phyloP scores from a whole-genome alignment of 2,329 filamentous ascomycete genomes.

The Neofusicoccum kwambonambiense region DNA sequence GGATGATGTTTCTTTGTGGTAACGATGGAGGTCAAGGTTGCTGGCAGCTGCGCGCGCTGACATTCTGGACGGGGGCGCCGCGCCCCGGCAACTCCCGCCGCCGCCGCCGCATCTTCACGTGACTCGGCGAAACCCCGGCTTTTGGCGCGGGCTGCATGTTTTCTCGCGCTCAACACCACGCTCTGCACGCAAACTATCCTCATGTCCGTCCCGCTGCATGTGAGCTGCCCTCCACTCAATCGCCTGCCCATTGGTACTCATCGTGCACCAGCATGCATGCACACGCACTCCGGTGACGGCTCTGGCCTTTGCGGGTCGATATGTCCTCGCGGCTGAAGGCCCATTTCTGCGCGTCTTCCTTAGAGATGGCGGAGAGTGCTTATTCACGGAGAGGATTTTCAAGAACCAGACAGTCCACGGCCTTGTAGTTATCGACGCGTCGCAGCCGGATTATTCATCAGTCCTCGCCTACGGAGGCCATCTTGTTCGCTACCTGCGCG shows the following conservation, averaged over 20 bases:
- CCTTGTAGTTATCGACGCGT: constrained; percentile 48
- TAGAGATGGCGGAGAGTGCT: constrained; percentile 25
- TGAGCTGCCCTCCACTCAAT: constrained; percentile 23
- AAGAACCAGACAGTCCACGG: constrained; percentile 71
- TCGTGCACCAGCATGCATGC: constrained; percentile 34
- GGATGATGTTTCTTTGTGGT: constrained; percentile 15
- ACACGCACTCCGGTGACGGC: constrained; percentile 47
- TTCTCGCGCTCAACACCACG: background rate
- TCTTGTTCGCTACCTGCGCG: constrained; percentile 48
- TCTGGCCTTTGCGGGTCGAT: constrained; percentile 36
- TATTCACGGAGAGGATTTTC: constrained; percentile 55
- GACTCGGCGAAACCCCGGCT: background rate
- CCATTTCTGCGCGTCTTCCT: constrained; percentile 41
- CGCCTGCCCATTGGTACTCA: constrained; percentile 1
- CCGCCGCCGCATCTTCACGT: background rate
- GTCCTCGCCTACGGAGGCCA: constrained; percentile 35
- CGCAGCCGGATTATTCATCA: constrained; percentile 25
- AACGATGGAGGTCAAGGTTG: background rate
- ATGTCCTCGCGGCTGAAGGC: constrained; percentile 46
- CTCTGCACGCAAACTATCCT: background rate
- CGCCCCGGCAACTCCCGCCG: background rate
- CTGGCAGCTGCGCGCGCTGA: constrained; percentile 6
- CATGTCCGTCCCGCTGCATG: constrained; percentile 36
- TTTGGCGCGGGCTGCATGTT: background rate
- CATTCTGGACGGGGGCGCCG: background rate